Percentiles rank a stretch among this genome's conserved stretches.
phyloP scores from a whole-genome alignment of 1,284 basidiomycete genomes.

The Xanthoconium separans region DNA sequence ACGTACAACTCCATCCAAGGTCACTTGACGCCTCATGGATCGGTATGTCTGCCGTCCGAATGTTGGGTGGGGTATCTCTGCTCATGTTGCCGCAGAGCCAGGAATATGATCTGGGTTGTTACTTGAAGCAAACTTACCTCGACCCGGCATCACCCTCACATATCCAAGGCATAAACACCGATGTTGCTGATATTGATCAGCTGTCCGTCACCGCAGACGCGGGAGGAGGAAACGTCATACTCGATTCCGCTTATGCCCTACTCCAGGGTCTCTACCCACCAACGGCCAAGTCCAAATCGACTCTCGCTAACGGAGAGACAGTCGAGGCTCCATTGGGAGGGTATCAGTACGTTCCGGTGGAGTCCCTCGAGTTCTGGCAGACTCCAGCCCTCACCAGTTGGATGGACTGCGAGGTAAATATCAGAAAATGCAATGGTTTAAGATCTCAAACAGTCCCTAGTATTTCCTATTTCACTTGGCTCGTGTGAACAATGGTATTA shows the following conservation, averaged over 20 bases:
- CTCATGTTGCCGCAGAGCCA: conserved; percentile 25
- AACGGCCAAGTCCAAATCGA: conserved; percentile 33
- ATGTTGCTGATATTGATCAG: conserved; percentile 30
- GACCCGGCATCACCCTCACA: conserved; percentile 25
- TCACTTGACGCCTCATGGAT: conserved; percentile 47
- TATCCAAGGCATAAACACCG: conserved; percentile 36
- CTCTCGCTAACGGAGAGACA: conserved; percentile 47
- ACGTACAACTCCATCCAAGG: conserved; percentile 43
- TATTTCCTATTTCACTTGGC: conserved; percentile 29
- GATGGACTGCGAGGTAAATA: conserved; percentile 32
- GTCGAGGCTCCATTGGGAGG: conserved; percentile 50
- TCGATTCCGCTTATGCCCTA: conserved; percentile 37
- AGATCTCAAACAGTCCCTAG: conserved; percentile 8
- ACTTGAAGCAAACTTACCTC: conserved; percentile 41
- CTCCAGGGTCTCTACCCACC: conserved; percentile 49
- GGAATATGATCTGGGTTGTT: conserved; percentile 41
- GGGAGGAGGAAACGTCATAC: conserved; percentile 45
- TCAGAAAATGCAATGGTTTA: background rate
- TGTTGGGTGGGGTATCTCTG: background rate
- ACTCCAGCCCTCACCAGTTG: conserved; percentile 30
- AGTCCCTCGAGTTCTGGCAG: conserved; percentile 31
- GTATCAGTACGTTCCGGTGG: conserved; percentile 42
- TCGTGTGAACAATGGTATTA: conserved; percentile 30
- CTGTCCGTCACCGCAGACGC: conserved; percentile 39
- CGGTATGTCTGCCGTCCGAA: conserved; percentile 25